Evolutionary conservation across 148 eudicot genomes (phyloP).

Genomic region (Fagopyrum esculentum): DNA sequence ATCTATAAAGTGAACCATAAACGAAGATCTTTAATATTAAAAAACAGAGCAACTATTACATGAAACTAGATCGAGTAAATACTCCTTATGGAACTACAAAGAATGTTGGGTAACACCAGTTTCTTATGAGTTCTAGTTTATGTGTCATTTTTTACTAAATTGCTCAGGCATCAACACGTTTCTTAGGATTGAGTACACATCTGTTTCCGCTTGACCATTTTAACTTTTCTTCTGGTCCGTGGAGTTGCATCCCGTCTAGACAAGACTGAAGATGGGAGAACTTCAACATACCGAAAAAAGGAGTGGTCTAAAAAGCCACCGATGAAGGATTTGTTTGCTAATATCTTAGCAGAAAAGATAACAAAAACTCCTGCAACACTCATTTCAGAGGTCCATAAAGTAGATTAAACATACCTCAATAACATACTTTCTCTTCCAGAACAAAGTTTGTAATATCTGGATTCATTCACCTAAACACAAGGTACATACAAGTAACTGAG

Average conservation of each 20-base stretch:
- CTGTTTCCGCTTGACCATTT: not conserved
- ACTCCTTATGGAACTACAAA: not conserved
- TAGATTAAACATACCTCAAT: slow-evolving; percentile 44
- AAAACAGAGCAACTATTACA: not conserved
- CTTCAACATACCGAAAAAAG: not conserved
- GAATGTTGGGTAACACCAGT: not conserved
- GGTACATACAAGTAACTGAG: not conserved
- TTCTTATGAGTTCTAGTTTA: not conserved
- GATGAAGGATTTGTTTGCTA: not conserved
- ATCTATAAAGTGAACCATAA: no score
- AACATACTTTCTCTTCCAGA: slow-evolving; percentile 45
- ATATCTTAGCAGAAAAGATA: not conserved
- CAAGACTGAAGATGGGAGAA: not conserved
- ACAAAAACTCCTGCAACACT: not conserved
- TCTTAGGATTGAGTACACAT: not conserved
- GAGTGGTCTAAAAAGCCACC: not conserved
- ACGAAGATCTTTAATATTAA: not conserved
- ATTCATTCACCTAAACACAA: slow-evolving; percentile 62
- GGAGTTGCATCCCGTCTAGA: not conserved
- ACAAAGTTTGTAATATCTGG: slow-evolving; percentile 35
- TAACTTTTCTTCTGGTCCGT: not conserved
- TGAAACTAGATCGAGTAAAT: not conserved
- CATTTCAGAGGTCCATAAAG: not conserved
- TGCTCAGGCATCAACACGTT: not conserved
- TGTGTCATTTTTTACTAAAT: not conserved